A percentile compares a stretch with the other conserved stretches of the same genome.
Evolutionary conservation across 331 rosid species (phyloP).

Genomic region (Arachis monticola): DNA sequence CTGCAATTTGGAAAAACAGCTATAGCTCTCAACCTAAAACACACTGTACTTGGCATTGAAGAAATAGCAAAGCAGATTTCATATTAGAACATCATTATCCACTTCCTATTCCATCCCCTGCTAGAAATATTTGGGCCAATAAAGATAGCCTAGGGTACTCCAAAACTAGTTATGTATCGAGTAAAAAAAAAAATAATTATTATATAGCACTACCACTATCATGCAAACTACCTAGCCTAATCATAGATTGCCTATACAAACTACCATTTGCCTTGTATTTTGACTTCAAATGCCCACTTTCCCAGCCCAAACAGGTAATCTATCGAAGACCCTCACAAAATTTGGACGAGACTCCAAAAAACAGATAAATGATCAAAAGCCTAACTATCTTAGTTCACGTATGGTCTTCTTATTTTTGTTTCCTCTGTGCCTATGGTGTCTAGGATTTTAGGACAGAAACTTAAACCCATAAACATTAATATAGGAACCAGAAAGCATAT

Average conservation of each 20-base stretch:
- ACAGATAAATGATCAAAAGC: neutral
- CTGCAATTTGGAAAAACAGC: conserved; percentile 6
- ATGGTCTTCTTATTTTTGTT: conserved; percentile 12
- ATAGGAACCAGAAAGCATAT: conserved; percentile 23
- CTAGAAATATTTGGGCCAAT: neutral
- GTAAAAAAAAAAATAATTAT: neutral
- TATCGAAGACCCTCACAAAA: conserved; percentile 6
- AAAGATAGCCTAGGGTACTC: neutral
- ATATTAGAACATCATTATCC: neutral
- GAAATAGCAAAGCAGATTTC: conserved; percentile 20
- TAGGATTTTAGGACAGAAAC: neutral
- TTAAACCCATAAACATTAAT: conserved; percentile 19
- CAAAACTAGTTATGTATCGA: neutral
- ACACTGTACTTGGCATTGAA: neutral
- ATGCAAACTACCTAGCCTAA: conserved; percentile 8
- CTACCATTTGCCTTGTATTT: neutral
- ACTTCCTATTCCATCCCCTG: conserved; percentile 12
- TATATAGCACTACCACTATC: conserved; percentile 2
- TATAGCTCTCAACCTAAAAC: conserved; percentile 15
- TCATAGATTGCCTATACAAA: neutral
- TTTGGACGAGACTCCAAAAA: conserved; percentile 12
- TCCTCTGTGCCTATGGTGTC: conserved; percentile 12
- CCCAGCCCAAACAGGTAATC: conserved; percentile 26
- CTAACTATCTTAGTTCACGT: neutral
- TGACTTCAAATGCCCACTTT: conserved; percentile 24